Evolutionary conservation across 176 grass and related monocot species (phyloP), one percentile per base, ranked within the genome.

Genomic region (Tuctoria greenei): DNA sequence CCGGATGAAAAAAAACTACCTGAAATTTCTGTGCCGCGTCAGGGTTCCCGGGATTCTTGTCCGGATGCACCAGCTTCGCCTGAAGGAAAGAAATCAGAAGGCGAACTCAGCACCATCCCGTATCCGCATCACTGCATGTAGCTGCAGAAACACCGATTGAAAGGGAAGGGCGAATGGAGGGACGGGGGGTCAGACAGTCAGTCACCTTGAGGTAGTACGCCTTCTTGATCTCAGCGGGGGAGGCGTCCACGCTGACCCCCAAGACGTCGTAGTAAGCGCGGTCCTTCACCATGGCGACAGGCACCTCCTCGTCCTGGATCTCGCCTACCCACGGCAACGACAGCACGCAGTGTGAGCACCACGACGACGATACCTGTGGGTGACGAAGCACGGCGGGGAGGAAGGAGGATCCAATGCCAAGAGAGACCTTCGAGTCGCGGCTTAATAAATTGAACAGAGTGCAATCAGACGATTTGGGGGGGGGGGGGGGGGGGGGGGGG

Each of bases 11-110:
- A 69, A 61, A 61, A 46, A 13, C 7, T 28, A 88, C 95, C 91
- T 99, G 95, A 57, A 99, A 99, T 51, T 99, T 99, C 13, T 15
- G 26, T 35, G 95, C 95, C 4, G 95, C 95, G 71, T 98, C 75
- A 11, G 91, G 95, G 77, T 99, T 93, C 41, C 83, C 87, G 13
- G 80, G 89, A 67, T 99, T 99, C 85, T 99, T 99, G 82, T 99
- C 92, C 52, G 96, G 96, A 69, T 95, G 96, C 35, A 99, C 92
- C 70, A 71, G 35, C 69, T 84, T 95, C 68, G 96, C 96, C 96
- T 99, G 68, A 39, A 80, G 46, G 31, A 25, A 79, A 89, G 38
- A 79, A 45, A 83, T 80, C 67, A 37, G 8, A 11, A 27, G 11
- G 44, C 49, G 7, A 60, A 41, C 35, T 40, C 6, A 51, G 20